These are phyloP conservation scores for Boletus rubropictus DNA, from an alignment of 768 basidiomycete genomes.

Conservation along the genomic window DNA sequence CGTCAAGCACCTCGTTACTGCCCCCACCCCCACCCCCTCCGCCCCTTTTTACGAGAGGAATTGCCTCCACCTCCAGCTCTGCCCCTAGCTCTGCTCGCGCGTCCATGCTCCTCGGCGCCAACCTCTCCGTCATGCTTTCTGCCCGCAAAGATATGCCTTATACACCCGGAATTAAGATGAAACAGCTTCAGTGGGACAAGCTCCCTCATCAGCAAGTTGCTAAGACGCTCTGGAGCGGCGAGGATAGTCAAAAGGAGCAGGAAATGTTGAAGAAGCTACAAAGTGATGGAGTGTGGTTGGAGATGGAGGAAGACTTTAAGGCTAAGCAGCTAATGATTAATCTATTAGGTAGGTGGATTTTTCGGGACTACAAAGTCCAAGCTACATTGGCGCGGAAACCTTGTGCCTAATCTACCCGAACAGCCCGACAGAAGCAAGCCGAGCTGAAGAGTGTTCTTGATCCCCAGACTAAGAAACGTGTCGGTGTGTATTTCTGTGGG, in stretches of 20 bases:
- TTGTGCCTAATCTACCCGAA: slow-evolving; percentile 10
- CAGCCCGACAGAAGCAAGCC: slow-evolving; percentile 78
- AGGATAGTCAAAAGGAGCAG: slow-evolving; percentile 57
- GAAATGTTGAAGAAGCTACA: slow-evolving; percentile 81
- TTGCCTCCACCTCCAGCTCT: slow-evolving; percentile 33
- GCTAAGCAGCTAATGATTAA: slow-evolving; percentile 92
- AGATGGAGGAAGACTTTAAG: slow-evolving; percentile 98
- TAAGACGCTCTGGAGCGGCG: slow-evolving; percentile 82
- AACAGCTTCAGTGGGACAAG: slow-evolving; percentile 98
- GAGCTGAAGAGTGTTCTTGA: slow-evolving; percentile 90
- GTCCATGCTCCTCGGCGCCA: slow-evolving; percentile 55
- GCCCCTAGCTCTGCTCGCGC: slow-evolving; percentile 47
- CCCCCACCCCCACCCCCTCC: slow-evolving; percentile 37
- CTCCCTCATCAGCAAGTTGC: slow-evolving; percentile 81
- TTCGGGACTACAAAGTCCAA: neutral
- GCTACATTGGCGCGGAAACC: neutral
- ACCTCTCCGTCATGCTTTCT: slow-evolving; percentile 49
- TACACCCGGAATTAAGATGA: slow-evolving; percentile 88
- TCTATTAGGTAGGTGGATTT: slow-evolving; percentile 59
- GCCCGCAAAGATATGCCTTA: slow-evolving; percentile 81
- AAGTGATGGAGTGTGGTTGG: slow-evolving; percentile 81
- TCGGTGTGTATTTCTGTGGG: slow-evolving; percentile 54
- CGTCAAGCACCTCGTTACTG: slow-evolving; percentile 18
- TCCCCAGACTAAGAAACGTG: slow-evolving; percentile 85
- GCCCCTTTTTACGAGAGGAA: slow-evolving; percentile 29